Evolutionary conservation across 148 eudicot genomes (phyloP).

Genomic region (Polygonum aviculare): DNA sequence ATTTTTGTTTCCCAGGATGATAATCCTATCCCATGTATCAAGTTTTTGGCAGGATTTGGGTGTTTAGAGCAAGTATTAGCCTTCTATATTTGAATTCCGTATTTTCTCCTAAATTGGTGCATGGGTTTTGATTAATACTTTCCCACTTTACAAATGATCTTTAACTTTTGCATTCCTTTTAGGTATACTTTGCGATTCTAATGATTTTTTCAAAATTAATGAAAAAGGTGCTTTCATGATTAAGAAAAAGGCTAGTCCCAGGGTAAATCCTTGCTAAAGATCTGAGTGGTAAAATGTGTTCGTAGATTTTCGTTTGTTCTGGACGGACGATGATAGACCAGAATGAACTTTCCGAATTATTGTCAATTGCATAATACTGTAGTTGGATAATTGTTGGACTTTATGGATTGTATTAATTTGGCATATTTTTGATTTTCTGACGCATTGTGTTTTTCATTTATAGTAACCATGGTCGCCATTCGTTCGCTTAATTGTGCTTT

Average conservation of each 20-base stretch:
- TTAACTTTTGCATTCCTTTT: not conserved
- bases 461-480: conserved; percentile 1
- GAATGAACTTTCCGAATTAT: not conserved
- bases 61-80: not conserved
- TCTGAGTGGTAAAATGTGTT: not conserved
- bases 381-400: not conserved
- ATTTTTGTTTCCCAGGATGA: not conserved
- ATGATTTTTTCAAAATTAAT: not conserved
- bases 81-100: not conserved
- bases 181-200: not conserved
- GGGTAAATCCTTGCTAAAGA: not conserved
- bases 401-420: not conserved
- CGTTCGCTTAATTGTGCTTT: conserved; percentile 9
- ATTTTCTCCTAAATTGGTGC: not conserved
- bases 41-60: not conserved
- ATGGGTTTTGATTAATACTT: not conserved
- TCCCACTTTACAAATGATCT: not conserved
- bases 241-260: not conserved
- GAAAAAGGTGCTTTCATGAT: not conserved
- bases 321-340: not conserved
- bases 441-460: not conserved
- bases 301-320: not conserved
- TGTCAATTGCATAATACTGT: not conserved
- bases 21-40: not conserved
- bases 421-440: conserved; percentile 6